Evolutionary conservation across 208 protist species (phyloP).

Genomic region (Herpetomonas samuelpessoai): DNA sequence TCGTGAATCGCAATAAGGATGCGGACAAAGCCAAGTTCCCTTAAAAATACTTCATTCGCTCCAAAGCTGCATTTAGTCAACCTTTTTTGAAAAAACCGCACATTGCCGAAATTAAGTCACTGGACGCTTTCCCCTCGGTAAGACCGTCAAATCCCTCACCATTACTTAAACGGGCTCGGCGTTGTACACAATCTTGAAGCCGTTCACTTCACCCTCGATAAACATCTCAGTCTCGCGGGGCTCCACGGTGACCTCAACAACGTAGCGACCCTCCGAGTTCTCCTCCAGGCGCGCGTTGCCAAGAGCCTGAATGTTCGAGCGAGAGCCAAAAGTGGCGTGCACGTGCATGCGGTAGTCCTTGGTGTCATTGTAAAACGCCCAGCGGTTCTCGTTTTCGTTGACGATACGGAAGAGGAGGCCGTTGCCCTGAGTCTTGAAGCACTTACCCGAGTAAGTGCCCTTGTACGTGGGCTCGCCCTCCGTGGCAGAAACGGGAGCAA

Average conservation of each 20-base stretch:
- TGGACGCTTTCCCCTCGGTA: too few relatives aligned
- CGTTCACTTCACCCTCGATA: slow-evolving; percentile 63
- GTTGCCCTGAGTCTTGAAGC: slow-evolving; percentile 68
- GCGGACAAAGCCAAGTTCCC: too few relatives aligned
- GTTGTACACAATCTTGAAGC: slow-evolving; percentile 58
- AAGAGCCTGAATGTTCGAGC: slow-evolving; percentile 44
- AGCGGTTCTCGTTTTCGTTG: slow-evolving; percentile 66
- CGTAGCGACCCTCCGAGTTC: slow-evolving; percentile 31
- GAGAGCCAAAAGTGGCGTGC: slow-evolving; percentile 44
- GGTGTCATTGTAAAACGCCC: slow-evolving; percentile 83
- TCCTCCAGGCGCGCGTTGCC: slow-evolving; percentile 34
- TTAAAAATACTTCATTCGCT: too few relatives aligned
- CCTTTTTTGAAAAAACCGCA: too few relatives aligned
- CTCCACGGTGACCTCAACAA: slow-evolving; percentile 49
- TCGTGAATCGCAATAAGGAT: too few relatives aligned
- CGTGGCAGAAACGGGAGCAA: slow-evolving; percentile 21
- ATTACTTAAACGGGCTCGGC: slow-evolving; percentile 45
- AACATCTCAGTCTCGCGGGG: slow-evolving; percentile 68
- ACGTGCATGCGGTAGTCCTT: slow-evolving; percentile 56
- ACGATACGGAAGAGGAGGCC: slow-evolving; percentile 75
- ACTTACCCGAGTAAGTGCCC: slow-evolving; percentile 50
- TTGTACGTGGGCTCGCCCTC: slow-evolving; percentile 51
- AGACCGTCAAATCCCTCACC: too few relatives aligned
- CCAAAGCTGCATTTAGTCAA: too few relatives aligned
- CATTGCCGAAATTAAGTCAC: too few relatives aligned